Percentiles rank a stretch among this genome's conserved stretches.
Conservation (phyloP, 1,284 basidiomycete species). For the Puccinia hordei region DNA sequence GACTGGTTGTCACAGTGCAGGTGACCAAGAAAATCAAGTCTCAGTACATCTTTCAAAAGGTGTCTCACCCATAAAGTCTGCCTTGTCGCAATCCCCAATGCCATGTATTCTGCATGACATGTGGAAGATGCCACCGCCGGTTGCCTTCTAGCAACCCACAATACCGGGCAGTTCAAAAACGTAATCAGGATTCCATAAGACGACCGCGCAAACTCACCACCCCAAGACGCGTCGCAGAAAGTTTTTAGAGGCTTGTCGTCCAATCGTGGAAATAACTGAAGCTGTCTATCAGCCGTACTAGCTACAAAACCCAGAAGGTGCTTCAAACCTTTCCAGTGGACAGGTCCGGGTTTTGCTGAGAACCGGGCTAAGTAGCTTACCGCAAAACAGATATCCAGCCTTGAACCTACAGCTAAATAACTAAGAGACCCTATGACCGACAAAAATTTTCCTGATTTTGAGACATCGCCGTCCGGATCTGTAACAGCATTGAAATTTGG, state of each 20-base stretch:
- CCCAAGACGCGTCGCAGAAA: conserved; percentile 2
- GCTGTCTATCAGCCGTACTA: not conserved
- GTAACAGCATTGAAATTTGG: not conserved
- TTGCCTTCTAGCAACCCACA: not conserved
- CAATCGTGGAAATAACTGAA: not conserved
- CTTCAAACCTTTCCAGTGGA: conserved; percentile 7
- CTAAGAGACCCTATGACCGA: conserved; percentile 6
- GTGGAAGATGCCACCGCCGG: not conserved
- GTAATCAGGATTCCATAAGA: not conserved
- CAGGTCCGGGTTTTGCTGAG: not conserved
- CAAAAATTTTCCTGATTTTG: not conserved
- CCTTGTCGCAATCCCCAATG: too few species aligned
- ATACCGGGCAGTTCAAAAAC: not conserved
- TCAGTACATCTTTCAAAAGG: too few species aligned
- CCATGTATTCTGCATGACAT: conserved; percentile 10
- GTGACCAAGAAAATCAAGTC: too few species aligned
- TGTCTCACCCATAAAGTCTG: too few species aligned
- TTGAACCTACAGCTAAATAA: conserved; percentile 4
- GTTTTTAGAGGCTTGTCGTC: not conserved
- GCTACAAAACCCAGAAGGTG: not conserved
- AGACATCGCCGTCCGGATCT: not conserved
- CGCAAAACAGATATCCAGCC: conserved; percentile 14
- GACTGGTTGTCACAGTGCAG: too few species aligned
- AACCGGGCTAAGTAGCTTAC: conserved; percentile 18
- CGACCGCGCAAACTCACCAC: not conserved